phyloP scores from a whole-genome alignment of 2,329 filamentous ascomycete genomes.

The Onygena corvina region DNA sequence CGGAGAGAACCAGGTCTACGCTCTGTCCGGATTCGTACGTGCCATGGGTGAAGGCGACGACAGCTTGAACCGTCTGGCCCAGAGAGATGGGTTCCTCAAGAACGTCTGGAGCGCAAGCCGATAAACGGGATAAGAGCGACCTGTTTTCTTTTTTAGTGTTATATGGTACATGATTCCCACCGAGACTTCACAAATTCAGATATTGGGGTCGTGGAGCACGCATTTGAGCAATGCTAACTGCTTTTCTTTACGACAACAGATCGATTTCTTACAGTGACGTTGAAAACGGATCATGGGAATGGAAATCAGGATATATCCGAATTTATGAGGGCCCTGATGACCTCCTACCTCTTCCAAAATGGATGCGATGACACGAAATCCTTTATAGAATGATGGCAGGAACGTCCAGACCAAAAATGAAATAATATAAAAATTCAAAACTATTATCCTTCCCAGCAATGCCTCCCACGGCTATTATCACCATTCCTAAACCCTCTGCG shows the following conservation, averaged over 20 bases:
- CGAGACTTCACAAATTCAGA: neutral
- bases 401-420: slow-evolving; percentile 3
- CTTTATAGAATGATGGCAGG: neutral
- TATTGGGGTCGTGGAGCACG: too few relatives aligned
- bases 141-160: slow-evolving; percentile 4
- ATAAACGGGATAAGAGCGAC: slow-evolving; percentile 22
- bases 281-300: slow-evolving; percentile 2
- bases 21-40: slow-evolving; percentile 93
- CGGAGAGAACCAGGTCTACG: slow-evolving; percentile 95
- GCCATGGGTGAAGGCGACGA: slow-evolving; percentile 98
- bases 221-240: too few relatives aligned
- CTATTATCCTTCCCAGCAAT: neutral
- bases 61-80: slow-evolving; percentile 84
- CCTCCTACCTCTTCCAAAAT: neutral
- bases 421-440: slow-evolving; percentile 4
- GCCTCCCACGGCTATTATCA: neutral
- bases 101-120: slow-evolving; percentile 76
- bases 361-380: slow-evolving; percentile 3
- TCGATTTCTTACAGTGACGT: neutral
- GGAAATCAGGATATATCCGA: neutral
- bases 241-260: neutral
- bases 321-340: neutral
- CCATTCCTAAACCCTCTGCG: neutral
- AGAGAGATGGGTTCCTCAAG: slow-evolving; percentile 95
- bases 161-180: neutral